Base-by-base conservation (phyloP, 768 basidiomycete genomes). In the Suillus plorans region DNA sequence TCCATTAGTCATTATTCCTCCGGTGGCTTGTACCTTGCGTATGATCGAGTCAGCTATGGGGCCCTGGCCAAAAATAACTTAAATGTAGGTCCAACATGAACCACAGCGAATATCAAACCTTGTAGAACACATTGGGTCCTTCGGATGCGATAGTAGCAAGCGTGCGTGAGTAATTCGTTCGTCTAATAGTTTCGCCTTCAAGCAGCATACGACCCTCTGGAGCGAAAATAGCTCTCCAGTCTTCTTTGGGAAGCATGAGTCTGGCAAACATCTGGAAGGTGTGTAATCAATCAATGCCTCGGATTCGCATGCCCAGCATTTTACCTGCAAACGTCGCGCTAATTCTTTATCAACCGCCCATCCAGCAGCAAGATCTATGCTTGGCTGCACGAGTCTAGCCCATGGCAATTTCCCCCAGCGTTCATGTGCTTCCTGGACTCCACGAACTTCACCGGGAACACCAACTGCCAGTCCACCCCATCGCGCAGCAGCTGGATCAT, bases 361-460 rank as follows among this genome's bases (percentile, higher is more conserved):
- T 8, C 91, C 92, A 31, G 78, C 76, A 9, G 96, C 95, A 3
- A 99, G 80, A 9, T 85, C 76, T 6, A 88, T 85, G 39, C 85
- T 89, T 0, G 96, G 95, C 69, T 86, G 78, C 20, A 99, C 85
- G 28, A 99, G 81, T 37, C 83, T 78, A 49, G 81, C 77, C 97
- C 97, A 99, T 0, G 89, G 82, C 14, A 97, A 70, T 44, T 78
- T 84, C 0, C 95, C 97, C 88, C 95, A 97, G 31, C 88, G 84
- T 49, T 81, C 79, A 76, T 96, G 90, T 0, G 92, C 94, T 73
- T 89, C 91, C 73, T 90, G 87, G 39, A 98, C 83, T 12, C 96
- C 97, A 28, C 90, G 85, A 55, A 99, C 74, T 78, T 99, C 96
- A 10, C 96, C 92, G 1, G 97, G 97, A 0, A 97, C 89, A 28